Base-by-base conservation (phyloP, 169 alveolate species). In the Babesia caballi region DNA sequence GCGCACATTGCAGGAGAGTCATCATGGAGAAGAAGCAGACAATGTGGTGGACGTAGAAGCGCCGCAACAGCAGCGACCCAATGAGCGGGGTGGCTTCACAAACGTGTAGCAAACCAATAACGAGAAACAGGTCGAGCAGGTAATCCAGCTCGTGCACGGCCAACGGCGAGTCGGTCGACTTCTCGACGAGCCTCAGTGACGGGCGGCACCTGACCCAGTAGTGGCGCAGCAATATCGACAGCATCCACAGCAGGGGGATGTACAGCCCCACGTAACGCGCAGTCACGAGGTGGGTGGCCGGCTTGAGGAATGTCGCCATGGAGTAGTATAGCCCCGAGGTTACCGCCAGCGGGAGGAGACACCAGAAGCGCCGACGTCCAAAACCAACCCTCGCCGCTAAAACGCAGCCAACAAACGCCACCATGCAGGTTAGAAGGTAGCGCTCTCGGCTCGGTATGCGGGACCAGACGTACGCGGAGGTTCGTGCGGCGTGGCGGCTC, bases 351-450 rank as follows among this genome's bases (percentile, higher is more conserved):
- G 84, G 74, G 21, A 61, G n/a, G n/a, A 52, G 28, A 32, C 38
- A 23, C 28, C 52, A 15, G 21, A 73, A 42, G 11, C 74, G 66
- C n/a, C 59, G 49, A 15, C 58, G 52, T 0, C 84, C 84, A n/a
- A 73, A 19, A 3, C 84, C 84, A 9, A 61, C 40, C 58, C 67
- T 59, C 12, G 61, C 19, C 11, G 58, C 5, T 15, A 49, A 9
- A 3, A 53, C 9, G 17, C 44, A 38, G 12, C 33, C 32, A 25
- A 63, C 32, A 6, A 54, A 11, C 41, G 23, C 68, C 21, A 52
- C 30, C 11, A 41, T 21, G 15, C 70, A 49, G 30, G 46, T 46
- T n/a, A 50, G 5, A 5, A 76, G 8, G 25, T 49, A 38, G 41
- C 85, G 59, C 27, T 44, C 44, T 14, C 67, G 40, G 2, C 6